phyloP scores from a whole-genome alignment of 371 early-diverging fungal species.

The Circinella minor region DNA sequence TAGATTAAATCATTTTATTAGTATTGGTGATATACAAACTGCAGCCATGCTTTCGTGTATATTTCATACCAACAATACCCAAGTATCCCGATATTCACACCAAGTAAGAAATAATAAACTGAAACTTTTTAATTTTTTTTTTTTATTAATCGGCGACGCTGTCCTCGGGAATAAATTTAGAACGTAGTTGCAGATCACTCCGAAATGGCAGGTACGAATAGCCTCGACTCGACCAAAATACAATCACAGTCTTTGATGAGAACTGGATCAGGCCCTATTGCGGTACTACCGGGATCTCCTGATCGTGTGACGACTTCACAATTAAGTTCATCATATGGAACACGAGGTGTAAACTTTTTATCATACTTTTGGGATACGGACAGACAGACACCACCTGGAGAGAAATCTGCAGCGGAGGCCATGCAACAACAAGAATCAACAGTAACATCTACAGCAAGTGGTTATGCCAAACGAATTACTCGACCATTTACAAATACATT shows the following conservation, averaged over 20 bases:
- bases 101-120: not conserved
- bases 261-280: slow-evolving; percentile 20
- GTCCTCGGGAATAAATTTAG: not conserved
- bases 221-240: slow-evolving; percentile 1
- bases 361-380: slow-evolving; percentile 44
- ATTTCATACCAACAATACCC: slow-evolving; percentile 38
- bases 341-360: slow-evolving; percentile 28
- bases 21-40: slow-evolving; percentile 82
- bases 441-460: not conserved
- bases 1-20: slow-evolving; percentile 70
- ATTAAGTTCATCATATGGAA: slow-evolving; percentile 43
- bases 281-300: slow-evolving; percentile 14
- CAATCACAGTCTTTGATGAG: slow-evolving; percentile 16
- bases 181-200: not conserved
- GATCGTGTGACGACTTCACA: slow-evolving; percentile 25
- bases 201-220: not conserved
- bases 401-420: slow-evolving; percentile 6
- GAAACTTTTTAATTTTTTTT: no score
- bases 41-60: slow-evolving; percentile 84
- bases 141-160: not conserved
- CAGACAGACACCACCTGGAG: slow-evolving; percentile 17
- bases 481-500: slow-evolving; percentile 22
- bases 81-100: not conserved
- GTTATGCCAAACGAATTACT: slow-evolving; percentile 26
- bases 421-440: not conserved